phyloP scores from a whole-genome alignment of 306 rosid genomes.

The Quercus gilva region DNA sequence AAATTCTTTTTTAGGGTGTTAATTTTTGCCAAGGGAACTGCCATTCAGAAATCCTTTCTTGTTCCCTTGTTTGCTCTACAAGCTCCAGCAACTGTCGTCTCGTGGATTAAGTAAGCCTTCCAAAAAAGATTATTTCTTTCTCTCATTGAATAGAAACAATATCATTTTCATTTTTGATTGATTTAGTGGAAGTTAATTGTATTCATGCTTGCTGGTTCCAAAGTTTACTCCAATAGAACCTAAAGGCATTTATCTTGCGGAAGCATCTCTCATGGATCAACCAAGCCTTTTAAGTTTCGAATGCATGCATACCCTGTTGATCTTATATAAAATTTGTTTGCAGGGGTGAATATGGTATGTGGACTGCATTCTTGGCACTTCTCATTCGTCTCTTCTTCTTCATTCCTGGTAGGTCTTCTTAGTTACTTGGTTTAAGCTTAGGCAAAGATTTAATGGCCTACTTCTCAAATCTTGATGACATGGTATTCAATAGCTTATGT shows the following conservation, averaged over 20 bases:
- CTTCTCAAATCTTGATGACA: background rate
- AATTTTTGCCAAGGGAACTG: conserved; percentile 72
- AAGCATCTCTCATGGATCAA: background rate
- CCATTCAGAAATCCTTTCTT: conserved; percentile 64
- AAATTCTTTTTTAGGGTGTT: conserved; percentile 53
- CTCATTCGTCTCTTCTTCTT: conserved; percentile 74
- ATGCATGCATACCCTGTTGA: conserved; percentile 3
- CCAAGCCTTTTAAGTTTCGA: background rate
- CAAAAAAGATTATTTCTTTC: background rate
- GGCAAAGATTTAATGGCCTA: background rate
- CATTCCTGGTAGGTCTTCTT: conserved; percentile 55
- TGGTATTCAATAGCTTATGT: background rate
- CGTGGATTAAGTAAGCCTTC: conserved; percentile 72
- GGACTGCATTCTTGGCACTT: conserved; percentile 87
- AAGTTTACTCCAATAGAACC: conserved; percentile 7
- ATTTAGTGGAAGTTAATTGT: background rate
- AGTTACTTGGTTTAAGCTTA: background rate
- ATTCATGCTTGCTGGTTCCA: background rate
- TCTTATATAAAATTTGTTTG: conserved; percentile 27
- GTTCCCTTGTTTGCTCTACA: conserved; percentile 81
- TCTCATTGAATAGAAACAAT: background rate
- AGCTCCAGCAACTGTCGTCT: conserved; percentile 64
- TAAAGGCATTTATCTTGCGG: background rate
- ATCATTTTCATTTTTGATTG: background rate
- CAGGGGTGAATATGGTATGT: conserved; percentile 87